Evolutionary conservation across 2,329 filamentous ascomycete species (phyloP).

Genomic region (Diaporthe citri): DNA sequence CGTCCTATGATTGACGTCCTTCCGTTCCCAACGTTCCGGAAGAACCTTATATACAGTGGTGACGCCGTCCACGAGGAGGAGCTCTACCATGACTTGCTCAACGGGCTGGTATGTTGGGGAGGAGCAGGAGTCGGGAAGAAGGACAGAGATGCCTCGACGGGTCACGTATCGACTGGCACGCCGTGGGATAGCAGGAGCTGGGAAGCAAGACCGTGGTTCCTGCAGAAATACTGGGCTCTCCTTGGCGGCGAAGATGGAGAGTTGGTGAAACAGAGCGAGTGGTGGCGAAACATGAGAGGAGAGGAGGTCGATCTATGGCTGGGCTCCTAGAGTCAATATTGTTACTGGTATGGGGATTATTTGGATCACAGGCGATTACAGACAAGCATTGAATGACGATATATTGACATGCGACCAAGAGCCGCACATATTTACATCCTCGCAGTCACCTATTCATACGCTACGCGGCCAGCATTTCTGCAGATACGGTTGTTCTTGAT

Average conservation of each 20-base stretch:
- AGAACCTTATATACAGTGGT: constrained; percentile 41
- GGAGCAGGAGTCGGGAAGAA: constrained; percentile 36
- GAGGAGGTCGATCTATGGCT: constrained; percentile 24
- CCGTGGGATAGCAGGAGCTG: constrained; percentile 45
- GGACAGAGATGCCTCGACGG: constrained; percentile 38
- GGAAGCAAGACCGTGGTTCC: constrained; percentile 41
- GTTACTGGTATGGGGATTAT: accelerated
- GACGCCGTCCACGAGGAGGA: constrained; percentile 42
- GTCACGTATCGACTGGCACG: constrained; percentile 41
- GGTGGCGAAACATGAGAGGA: constrained; percentile 38
- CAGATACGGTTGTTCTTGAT: too few species aligned
- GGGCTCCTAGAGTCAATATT: not conserved
- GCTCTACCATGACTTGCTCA: constrained; percentile 44
- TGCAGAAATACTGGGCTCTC: constrained; percentile 39
- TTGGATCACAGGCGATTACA: too few species aligned
- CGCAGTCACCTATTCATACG: too few species aligned
- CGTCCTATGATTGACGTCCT: constrained; percentile 45
- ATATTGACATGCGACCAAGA: not conserved
- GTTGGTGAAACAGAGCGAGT: constrained; percentile 40
- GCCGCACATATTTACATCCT: not conserved
- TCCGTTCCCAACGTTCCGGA: constrained; percentile 45
- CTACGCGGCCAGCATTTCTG: too few species aligned
- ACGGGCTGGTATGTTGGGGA: constrained; percentile 47
- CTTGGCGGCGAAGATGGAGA: constrained; percentile 41
- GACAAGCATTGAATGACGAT: not conserved